Evolutionary conservation across 768 basidiomycete genomes (phyloP).

Genomic region (Fomitopsis serialis): DNA sequence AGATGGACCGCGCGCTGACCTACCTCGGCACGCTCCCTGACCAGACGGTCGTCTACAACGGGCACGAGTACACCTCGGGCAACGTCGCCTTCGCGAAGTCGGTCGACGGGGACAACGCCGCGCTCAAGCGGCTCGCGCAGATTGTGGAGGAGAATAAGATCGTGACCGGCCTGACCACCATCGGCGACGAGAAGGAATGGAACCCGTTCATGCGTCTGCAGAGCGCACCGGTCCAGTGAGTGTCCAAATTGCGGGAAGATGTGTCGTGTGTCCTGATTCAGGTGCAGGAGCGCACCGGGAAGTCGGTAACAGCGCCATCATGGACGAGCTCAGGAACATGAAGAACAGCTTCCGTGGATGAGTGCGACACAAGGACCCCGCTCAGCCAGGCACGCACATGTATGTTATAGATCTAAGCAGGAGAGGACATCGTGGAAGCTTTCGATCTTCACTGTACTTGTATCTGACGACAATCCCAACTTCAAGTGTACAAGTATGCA

Average conservation of each 20-base stretch:
- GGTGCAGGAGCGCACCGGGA: slow-evolving; percentile 41
- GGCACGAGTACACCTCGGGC: slow-evolving; percentile 86
- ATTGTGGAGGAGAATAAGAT: slow-evolving; percentile 53
- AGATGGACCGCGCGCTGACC: slow-evolving; percentile 76
- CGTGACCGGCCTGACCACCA: slow-evolving; percentile 81
- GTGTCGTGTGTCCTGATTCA: not conserved
- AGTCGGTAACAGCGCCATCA: slow-evolving; percentile 51
- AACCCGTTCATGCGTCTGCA: slow-evolving; percentile 90
- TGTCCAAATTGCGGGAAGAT: slow-evolving; percentile 3
- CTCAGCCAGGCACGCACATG: no score
- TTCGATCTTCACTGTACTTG: not conserved
- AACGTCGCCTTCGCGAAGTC: slow-evolving; percentile 67
- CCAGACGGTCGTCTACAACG: slow-evolving; percentile 77
- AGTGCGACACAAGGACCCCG: slow-evolving; percentile 13
- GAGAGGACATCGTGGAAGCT: not conserved
- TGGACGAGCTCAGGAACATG: slow-evolving; percentile 70
- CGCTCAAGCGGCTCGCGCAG: slow-evolving; percentile 50
- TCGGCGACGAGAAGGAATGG: slow-evolving; percentile 91
- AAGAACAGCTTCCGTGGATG: slow-evolving; percentile 83
- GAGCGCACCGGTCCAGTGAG: slow-evolving; percentile 59
- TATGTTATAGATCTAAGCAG: not conserved
- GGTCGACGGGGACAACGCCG: slow-evolving; percentile 60
- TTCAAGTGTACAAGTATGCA: no score
- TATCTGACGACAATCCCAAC: not conserved
- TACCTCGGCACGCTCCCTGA: slow-evolving; percentile 74